Evolutionary conservation across 148 eudicot species (phyloP), one percentile per base, ranked within the genome.

Genomic region (Rhododendron ferrugineum): DNA sequence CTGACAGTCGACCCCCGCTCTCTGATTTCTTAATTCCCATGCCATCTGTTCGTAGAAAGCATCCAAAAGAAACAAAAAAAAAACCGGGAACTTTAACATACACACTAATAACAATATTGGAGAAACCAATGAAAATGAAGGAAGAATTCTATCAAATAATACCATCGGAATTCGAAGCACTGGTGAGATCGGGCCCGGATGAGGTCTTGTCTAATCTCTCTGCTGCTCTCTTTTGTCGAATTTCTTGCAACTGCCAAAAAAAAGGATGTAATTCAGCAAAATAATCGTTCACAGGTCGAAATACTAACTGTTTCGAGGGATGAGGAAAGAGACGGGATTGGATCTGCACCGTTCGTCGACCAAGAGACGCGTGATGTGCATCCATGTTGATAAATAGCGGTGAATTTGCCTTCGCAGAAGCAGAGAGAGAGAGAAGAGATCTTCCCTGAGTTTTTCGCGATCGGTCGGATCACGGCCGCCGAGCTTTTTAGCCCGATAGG

Each of bases 221-320:
- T 15, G 99, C 98, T 4, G 98, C 98, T 84, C 98, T 92, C 86
- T 94, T 95, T 86, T 92, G 98, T 22, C 98, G 90, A 83, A 97
- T 95, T 84, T 97, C 98, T 87, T 93, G 94, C 87, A 97, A 83
- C 98, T 97, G 80, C 52, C 23, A 74, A 14, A 16, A 74, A 74
- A 22, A 42, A 23, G 6, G 5, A 22, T 2, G 11, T 6, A 76
- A 76, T 76, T 11, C 6, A 75, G n/a, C 23, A 75, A 18, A 75
- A 6, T 20, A 37, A 36, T 2, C n/a, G 78, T 7, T 76, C 46
- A 3, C 50, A 2, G 20, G 13, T 42, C 79, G 30, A 76, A 20
- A 70, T 10, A 4, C 7, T 16, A 42, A 76, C 50, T 76, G 79
- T 6, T 75, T 36, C 40, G 49, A 75, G 42, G n/a, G 37, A 40